Percentiles rank a stretch among this genome's conserved stretches.
Conservation (phyloP, 768 basidiomycete genomes). For the Boletus pseudopeckii region DNA sequence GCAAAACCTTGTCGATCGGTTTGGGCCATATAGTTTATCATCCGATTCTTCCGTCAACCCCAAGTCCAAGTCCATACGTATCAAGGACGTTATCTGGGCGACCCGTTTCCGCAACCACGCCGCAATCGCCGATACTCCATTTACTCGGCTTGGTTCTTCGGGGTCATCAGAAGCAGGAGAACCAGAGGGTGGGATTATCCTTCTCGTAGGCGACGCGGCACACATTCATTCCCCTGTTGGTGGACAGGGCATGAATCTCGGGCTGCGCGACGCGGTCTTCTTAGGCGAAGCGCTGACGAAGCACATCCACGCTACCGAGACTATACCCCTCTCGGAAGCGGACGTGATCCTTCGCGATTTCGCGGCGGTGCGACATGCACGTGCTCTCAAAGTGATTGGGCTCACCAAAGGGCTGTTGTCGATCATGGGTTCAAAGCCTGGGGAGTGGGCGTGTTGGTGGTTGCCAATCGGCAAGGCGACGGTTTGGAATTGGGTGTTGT, state of each 20-base stretch:
- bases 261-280: conserved; percentile 48
- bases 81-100: conserved; percentile 43
- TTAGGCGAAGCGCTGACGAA: conserved; percentile 41
- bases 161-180: neutral
- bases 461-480: conserved; percentile 27
- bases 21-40: conserved; percentile 36
- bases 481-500: conserved; percentile 28
- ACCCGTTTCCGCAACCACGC: conserved; percentile 47
- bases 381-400: conserved; percentile 41
- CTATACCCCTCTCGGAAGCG: conserved; percentile 8
- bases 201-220: conserved; percentile 47
- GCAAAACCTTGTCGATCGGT: conserved; percentile 41
- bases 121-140: conserved; percentile 40
- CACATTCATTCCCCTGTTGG: conserved; percentile 54
- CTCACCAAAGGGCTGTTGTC: conserved; percentile 37
- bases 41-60: conserved; percentile 37
- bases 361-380: conserved; percentile 34
- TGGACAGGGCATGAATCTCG: conserved; percentile 60
- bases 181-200: conserved; percentile 14
- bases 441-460: conserved; percentile 20
- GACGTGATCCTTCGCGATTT: conserved; percentile 38
- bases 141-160: conserved; percentile 29
- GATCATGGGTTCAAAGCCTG: conserved; percentile 18
- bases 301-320: conserved; percentile 29
- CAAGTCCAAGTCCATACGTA: conserved; percentile 26